A percentile compares a stretch with the other conserved stretches of the same genome.
Evolutionary conservation across 768 basidiomycete species (phyloP).

Genomic region (Trametes gibbosa): DNA sequence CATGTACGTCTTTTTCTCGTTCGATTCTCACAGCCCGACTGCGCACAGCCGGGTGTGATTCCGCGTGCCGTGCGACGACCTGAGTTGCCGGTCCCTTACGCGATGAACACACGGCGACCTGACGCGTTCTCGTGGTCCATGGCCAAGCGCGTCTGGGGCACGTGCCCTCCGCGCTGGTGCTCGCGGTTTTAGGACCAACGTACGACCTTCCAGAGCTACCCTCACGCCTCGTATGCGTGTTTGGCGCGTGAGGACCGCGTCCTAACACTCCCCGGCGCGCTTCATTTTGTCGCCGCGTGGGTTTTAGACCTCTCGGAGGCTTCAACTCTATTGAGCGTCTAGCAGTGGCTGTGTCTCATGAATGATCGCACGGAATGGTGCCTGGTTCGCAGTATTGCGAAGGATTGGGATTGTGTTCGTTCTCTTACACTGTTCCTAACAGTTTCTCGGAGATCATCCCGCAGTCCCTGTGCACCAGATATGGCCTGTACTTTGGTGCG

Average conservation of each 20-base stretch:
- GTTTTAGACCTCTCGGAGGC: no score
- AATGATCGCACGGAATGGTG: no score
- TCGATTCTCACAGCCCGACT: slow-evolving; percentile 1
- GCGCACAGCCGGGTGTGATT: background rate
- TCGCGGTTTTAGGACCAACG: background rate
- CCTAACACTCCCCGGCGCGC: background rate
- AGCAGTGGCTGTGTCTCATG: background rate
- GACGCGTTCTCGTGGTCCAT: slow-evolving; percentile 16
- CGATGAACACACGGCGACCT: slow-evolving; percentile 1
- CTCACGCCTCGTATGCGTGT: background rate
- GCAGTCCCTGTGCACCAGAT: slow-evolving; percentile 87
- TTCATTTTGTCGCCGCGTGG: background rate
- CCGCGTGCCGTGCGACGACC: no score
- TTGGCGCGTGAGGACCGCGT: background rate
- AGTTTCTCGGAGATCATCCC: slow-evolving; percentile 93
- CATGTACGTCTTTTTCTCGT: slow-evolving; percentile 56
- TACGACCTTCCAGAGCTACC: background rate
- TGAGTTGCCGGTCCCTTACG: background rate
- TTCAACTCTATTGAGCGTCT: background rate
- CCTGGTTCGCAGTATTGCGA: background rate
- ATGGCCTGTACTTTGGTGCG: slow-evolving; percentile 85
- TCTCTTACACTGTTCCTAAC: background rate
- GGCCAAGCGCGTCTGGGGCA: slow-evolving; percentile 10
- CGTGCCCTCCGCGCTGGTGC: background rate
- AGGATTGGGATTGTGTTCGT: background rate